Base-by-base conservation (phyloP, 2,329 filamentous ascomycete genomes). In the Plectosphaerella sp. region DNA sequence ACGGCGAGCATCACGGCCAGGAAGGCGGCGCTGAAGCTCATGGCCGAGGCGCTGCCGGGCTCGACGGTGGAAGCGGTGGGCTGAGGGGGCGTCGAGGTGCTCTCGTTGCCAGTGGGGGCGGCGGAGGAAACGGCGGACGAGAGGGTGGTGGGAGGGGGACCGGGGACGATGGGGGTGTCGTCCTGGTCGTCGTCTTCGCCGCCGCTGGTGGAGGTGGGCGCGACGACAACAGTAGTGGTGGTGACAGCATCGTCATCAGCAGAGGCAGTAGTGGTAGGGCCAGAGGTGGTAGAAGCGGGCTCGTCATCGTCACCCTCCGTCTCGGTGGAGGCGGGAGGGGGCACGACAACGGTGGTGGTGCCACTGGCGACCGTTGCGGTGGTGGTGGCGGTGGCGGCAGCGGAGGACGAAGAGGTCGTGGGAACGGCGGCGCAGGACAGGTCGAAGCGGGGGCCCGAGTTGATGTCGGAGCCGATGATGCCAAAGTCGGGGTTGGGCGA, bases 401-500 rank as follows among this genome's bases (percentile, higher is more conserved):
- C 53, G 41, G 41, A 18, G n/a, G n/a, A 18, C 10, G 41, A 18
- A 3, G 59, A 56, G 7, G 62, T 61, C 5, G 58, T 59, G 11
- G 61, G 53, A 6, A 63, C 28, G 37, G 51, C 48, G 10, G 55
- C 66, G 73, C 84, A 89, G 45, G 78, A 79, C 50, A 88, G 78
- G 63, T 88, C 80, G 64, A 78, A 88, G 35, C 86, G 70, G 22
- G 85, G 83, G 46, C 71, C 80, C 55, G 70, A 73, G 60, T 69
- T 72, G 57, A 85, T 66, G 45, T 72, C 66, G 50, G 72, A 72
- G 56, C 82, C 82, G 51, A 89, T 73, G 59, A 93, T 72, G 52
- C 88, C 88, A 61, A 92, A 93, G 65, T 80, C 84, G 42, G 87
- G 86, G 70, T 74, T 80, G 35, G 86, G 83, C 4, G 78, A 78